Evolutionary conservation across 1,284 basidiomycete genomes (phyloP).

Genomic region (Lentinula novae-zelandiae): DNA sequence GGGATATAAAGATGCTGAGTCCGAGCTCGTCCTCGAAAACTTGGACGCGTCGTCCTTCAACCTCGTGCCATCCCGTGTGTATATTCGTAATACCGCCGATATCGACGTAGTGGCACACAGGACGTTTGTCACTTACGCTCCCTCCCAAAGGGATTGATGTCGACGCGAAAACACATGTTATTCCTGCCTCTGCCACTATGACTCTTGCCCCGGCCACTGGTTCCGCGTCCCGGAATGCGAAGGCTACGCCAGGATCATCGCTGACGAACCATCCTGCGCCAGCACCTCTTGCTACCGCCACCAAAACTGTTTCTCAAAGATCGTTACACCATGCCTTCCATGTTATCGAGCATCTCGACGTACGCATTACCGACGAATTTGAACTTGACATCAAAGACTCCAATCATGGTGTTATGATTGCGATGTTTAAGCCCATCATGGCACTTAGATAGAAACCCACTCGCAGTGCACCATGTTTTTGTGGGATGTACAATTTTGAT

Average conservation of each 20-base stretch:
- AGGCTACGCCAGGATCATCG: slow-evolving; percentile 21
- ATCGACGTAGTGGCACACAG: slow-evolving; percentile 63
- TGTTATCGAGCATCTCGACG: slow-evolving; percentile 49
- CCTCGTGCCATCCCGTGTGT: slow-evolving; percentile 64
- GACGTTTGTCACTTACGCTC: slow-evolving; percentile 55
- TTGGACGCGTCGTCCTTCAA: slow-evolving; percentile 60
- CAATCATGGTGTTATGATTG: slow-evolving; percentile 57
- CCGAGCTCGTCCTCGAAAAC: slow-evolving; percentile 71
- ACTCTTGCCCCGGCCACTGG: slow-evolving; percentile 8
- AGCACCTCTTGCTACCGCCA: not conserved
- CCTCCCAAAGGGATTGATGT: slow-evolving; percentile 64
- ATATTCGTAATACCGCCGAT: slow-evolving; percentile 70
- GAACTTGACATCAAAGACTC: slow-evolving; percentile 49
- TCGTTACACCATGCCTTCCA: slow-evolving; percentile 46
- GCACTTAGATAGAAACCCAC: slow-evolving; percentile 45
- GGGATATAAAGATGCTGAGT: slow-evolving; percentile 60
- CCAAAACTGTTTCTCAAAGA: slow-evolving; percentile 31
- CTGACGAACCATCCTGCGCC: slow-evolving; percentile 5
- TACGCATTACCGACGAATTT: slow-evolving; percentile 50
- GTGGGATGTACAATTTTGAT: too few relatives aligned
- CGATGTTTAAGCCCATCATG: slow-evolving; percentile 60
- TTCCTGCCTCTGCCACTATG: slow-evolving; percentile 41
- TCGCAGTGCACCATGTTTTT: too few relatives aligned
- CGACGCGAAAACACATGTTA: slow-evolving; percentile 58
- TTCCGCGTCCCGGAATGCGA: slow-evolving; percentile 1